phyloP scores from a whole-genome alignment of 1,139 yeast species.

The Hyphopichia khmerensis region DNA sequence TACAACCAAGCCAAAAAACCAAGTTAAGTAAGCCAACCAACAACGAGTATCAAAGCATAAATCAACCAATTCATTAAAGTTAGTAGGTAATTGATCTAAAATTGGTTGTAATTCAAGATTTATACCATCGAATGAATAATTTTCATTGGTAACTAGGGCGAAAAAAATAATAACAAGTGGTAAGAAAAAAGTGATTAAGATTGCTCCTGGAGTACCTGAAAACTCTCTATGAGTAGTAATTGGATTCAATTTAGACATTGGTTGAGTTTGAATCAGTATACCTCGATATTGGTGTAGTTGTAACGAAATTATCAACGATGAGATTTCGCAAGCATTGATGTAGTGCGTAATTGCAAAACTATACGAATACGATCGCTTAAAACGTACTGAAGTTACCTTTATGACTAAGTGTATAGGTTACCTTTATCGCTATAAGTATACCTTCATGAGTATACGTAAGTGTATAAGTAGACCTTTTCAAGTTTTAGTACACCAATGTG shows the following conservation, averaged over 20 bases:
- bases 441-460: too few species aligned
- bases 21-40: conserved; percentile 65
- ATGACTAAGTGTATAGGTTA: too few species aligned
- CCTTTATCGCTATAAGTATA: too few species aligned
- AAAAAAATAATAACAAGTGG: conserved; percentile 63
- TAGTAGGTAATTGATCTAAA: conserved; percentile 22
- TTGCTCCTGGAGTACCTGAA: conserved; percentile 73
- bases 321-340: too few species aligned
- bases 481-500: too few species aligned
- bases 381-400: too few species aligned
- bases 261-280: too few species aligned
- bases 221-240: conserved; percentile 70
- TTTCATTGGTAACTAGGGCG: conserved; percentile 56
- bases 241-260: conserved; percentile 51
- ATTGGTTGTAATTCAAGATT: conserved; percentile 41
- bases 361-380: too few species aligned
- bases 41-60: conserved; percentile 40
- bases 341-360: too few species aligned
- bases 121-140: conserved; percentile 52
- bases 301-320: too few species aligned
- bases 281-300: too few species aligned
- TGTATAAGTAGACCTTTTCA: too few species aligned
- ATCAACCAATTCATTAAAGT: conserved; percentile 22
- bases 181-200: conserved; percentile 62
- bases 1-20: conserved; percentile 68